Evolutionary conservation across 192 early-diverging fungal species (phyloP), one percentile per base, ranked within the genome.

Genomic region (Backusella liffmaniae): DNA sequence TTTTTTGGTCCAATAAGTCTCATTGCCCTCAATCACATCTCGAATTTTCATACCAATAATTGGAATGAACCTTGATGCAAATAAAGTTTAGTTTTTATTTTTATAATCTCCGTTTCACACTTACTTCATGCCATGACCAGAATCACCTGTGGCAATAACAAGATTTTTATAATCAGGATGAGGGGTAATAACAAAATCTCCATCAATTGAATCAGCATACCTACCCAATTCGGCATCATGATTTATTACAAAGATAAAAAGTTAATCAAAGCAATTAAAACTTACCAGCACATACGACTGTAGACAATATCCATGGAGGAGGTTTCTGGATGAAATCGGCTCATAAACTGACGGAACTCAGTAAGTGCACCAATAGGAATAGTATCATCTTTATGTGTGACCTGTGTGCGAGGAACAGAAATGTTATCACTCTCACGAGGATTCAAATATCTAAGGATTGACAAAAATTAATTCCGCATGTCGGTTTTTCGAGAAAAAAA

Each of bases 121-220:
- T 76, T 49, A 76, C 74, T 90, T 90, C 79, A 90, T 87, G 18
- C 73, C 88, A 68, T 90, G 88, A 1, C 88, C 88, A 37, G 81
- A 84, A 9, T 85, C 88, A 26, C 88, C 88, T 10, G 87, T 83
- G 4, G 87, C 88, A 36, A 90, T 71, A 51, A 84, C 69, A 9
- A 86, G 39, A 23, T 77, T 75, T 2, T 51, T 39, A 35, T 71
- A 69, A 7, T 73, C 30, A 16, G 88, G 88, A 21, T 85, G 79
- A 15, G 79, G 70, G 53, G 66, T 53, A 51, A 90, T 79, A n/a
- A 83, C 29, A 69, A 90, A 90, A 67, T 88, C 76, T 1, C 88
- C 87, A 66, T 88, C 87, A 46, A 73, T 79, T 5, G 87, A 72
- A 67, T 89, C 88, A 36, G 76, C 81, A 67, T 88, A 88, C 86